Conservation (phyloP, 108 stramenopile species). For the Skeletonema marinoi region DNA sequence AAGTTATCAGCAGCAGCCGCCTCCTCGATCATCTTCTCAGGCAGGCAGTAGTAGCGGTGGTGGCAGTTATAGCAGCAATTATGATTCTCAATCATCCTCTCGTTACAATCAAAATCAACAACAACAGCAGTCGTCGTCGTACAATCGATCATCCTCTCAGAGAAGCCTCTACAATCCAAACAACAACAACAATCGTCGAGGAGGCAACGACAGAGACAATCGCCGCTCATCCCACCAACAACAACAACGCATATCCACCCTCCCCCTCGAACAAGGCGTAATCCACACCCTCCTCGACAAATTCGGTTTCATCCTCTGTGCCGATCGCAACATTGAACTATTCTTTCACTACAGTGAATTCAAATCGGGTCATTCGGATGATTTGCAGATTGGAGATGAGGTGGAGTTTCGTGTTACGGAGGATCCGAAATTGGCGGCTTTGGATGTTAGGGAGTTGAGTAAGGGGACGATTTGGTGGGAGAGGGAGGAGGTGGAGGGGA, state of each 20-base stretch:
- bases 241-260: background rate
- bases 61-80: background rate
- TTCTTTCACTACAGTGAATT: conserved; percentile 75
- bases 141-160: background rate
- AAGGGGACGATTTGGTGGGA: conserved; percentile 75
- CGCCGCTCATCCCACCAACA: too few relatives aligned
- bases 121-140: background rate
- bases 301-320: conserved; percentile 84
- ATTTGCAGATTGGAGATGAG: conserved; percentile 68
- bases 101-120: too few relatives aligned
- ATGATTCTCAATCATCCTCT: background rate
- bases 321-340: conserved; percentile 73
- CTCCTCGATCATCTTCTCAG: background rate
- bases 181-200: background rate
- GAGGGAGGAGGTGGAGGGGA: conserved; percentile 56
- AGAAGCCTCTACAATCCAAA: conserved; percentile 2
- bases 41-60: conserved; percentile 6
- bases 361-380: conserved; percentile 39
- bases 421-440: conserved; percentile 48
- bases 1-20: background rate
- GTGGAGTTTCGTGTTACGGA: conserved; percentile 65
- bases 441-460: conserved; percentile 33
- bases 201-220: background rate
- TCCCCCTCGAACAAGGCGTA: conserved; percentile 71
- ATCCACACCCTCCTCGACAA: conserved; percentile 65